phyloP scores from a whole-genome alignment of 1,139 yeast genomes.

The Saccharomycopsis hybrid region DNA sequence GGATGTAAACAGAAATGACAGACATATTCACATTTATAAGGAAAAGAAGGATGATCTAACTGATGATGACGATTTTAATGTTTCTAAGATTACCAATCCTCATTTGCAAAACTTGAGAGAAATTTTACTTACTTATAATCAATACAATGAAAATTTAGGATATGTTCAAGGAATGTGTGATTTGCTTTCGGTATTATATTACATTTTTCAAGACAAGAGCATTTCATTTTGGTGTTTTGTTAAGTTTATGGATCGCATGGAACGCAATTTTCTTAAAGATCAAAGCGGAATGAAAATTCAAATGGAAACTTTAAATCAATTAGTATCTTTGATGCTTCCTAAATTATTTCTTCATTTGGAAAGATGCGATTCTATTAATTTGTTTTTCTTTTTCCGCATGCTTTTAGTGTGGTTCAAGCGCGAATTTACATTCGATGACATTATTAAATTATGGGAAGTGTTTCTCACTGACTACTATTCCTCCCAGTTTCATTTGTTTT shows the following conservation, averaged over 20 bases:
- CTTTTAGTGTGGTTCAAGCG: constrained; percentile 91
- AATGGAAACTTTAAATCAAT: constrained; percentile 72
- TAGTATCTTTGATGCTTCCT: constrained; percentile 86
- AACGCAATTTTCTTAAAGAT: constrained; percentile 83
- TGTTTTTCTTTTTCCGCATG: constrained; percentile 94
- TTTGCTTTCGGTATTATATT: constrained; percentile 79
- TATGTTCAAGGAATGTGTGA: constrained; percentile 99
- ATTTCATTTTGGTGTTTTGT: constrained; percentile 85
- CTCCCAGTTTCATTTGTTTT: constrained; percentile 79
- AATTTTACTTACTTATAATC: constrained; percentile 79
- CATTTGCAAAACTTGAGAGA: constrained; percentile 70
- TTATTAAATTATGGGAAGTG: constrained; percentile 80
- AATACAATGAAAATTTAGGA: constrained; percentile 75
- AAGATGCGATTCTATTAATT: constrained; percentile 80
- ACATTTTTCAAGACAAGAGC: constrained; percentile 68
- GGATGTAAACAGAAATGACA: constrained; percentile 88
- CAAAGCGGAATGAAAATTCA: constrained; percentile 91
- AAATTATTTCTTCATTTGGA: constrained; percentile 74
- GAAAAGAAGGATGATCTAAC: no score
- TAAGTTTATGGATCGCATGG: constrained; percentile 91
- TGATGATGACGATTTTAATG: constrained; percentile 48
- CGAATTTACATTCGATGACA: constrained; percentile 78
- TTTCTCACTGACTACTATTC: constrained; percentile 83
- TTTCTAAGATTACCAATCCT: constrained; percentile 50
- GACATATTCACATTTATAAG: constrained; percentile 62